phyloP scores from a whole-genome alignment of 768 basidiomycete genomes.

The Podaxis rugospora region DNA sequence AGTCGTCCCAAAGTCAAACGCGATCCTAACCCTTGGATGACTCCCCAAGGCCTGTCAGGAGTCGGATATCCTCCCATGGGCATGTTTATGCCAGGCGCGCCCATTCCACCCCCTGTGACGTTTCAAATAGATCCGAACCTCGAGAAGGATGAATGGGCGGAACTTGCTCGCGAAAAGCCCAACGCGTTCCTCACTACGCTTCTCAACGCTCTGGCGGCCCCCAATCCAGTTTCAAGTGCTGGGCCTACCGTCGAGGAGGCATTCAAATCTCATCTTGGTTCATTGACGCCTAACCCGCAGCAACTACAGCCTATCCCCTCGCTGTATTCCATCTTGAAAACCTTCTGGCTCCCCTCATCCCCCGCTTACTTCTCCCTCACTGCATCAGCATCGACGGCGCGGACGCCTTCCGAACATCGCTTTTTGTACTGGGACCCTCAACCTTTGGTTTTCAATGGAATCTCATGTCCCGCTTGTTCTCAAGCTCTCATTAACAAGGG shows the following conservation, averaged over 20 bases:
- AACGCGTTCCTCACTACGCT: constrained; percentile 55
- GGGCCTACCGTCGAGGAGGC: constrained; percentile 72
- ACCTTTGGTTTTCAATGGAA: constrained; percentile 78
- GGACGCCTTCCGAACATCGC: constrained; percentile 67
- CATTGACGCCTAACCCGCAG: constrained; percentile 47
- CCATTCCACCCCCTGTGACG: constrained; percentile 26
- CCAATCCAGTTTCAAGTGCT: constrained; percentile 55
- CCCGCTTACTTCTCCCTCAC: constrained; percentile 75
- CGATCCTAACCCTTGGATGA: constrained; percentile 9
- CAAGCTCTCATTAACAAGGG: constrained; percentile 61
- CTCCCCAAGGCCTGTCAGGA: constrained; percentile 11
- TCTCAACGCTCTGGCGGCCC: constrained; percentile 53
- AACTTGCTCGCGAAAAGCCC: constrained; percentile 51
- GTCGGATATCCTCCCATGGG: constrained; percentile 9
- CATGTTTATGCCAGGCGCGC: constrained; percentile 13
- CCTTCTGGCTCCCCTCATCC: constrained; percentile 80
- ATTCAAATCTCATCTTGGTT: constrained; percentile 71
- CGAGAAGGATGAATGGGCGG: constrained; percentile 60
- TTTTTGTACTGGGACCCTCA: constrained; percentile 90
- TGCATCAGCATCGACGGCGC: constrained; percentile 62
- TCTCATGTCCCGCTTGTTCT: constrained; percentile 66
- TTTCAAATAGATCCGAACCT: constrained; percentile 50
- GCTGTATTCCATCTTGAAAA: constrained; percentile 73
- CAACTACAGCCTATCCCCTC: constrained; percentile 56
- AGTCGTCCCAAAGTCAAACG: constrained; percentile 29